Evolutionary conservation across 2,329 filamentous ascomycete genomes (phyloP).

Genomic region (Phyllosticta capitalensis): DNA sequence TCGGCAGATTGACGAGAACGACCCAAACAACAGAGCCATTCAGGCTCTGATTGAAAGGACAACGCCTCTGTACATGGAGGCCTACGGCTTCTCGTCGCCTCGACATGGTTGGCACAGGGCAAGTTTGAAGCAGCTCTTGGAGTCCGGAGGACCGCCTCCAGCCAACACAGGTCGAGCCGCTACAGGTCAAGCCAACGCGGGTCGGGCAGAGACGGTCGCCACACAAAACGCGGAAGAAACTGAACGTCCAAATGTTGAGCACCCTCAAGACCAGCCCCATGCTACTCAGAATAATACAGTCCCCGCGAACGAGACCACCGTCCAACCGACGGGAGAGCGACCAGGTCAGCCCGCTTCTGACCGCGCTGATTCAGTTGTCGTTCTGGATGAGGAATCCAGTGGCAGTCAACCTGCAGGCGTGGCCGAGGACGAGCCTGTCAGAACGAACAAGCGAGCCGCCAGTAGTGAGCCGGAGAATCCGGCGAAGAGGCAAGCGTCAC

Average conservation of each 20-base stretch:
- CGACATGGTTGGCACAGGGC: neutral
- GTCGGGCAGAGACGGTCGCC: too few species aligned
- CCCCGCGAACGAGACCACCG: too few species aligned
- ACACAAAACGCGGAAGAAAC: too few species aligned
- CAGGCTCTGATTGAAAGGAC: neutral
- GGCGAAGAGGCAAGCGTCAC: neutral
- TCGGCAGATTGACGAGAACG: too few species aligned
- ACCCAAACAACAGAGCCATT: too few species aligned
- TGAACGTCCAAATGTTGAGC: too few species aligned
- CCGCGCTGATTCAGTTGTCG: too few species aligned
- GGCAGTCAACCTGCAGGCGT: neutral
- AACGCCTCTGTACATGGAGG: neutral
- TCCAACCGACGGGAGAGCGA: too few species aligned
- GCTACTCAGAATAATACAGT: too few species aligned
- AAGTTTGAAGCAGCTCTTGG: neutral
- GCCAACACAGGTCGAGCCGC: neutral
- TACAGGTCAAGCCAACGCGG: too few species aligned
- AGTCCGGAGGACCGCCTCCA: neutral
- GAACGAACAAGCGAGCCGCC: neutral
- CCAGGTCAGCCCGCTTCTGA: too few species aligned
- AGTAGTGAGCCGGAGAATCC: neutral
- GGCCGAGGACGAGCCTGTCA: neutral
- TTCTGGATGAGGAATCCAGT: neutral
- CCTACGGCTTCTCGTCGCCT: neutral
- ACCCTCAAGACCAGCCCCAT: too few species aligned